phyloP scores from a whole-genome alignment of 768 basidiomycete genomes.

The Sporobolomyces roseus region DNA sequence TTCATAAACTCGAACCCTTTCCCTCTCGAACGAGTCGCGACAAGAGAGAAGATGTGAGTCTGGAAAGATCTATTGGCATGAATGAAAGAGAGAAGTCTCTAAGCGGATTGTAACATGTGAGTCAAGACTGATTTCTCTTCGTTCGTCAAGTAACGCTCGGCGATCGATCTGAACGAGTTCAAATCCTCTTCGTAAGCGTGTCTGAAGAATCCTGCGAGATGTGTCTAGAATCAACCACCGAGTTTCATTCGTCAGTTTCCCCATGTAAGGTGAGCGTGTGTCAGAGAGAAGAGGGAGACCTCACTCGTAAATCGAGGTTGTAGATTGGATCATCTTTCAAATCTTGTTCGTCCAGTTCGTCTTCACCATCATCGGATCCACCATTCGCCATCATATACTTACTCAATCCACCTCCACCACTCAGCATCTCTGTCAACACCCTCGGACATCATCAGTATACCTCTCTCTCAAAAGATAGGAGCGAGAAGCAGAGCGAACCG shows the following conservation, averaged over 20 bases:
- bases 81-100: no score
- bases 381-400: constrained; percentile 68
- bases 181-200: constrained; percentile 47
- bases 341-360: constrained; percentile 76
- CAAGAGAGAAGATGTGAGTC: no score
- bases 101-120: constrained; percentile 5
- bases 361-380: constrained; percentile 50
- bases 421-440: constrained; percentile 61
- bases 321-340: constrained; percentile 79
- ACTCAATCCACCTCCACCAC: constrained; percentile 65
- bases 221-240: constrained; percentile 46
- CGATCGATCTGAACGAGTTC: constrained; percentile 40
- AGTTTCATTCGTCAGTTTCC: no score
- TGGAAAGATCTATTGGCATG: no score
- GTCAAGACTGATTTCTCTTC: constrained; percentile 38
- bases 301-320: constrained; percentile 72
- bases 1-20: background rate
- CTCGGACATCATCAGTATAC: no score
- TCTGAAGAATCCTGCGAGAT: constrained; percentile 47
- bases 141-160: constrained; percentile 32
- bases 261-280: no score
- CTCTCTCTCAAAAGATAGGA: background rate
- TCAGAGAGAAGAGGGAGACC: background rate
- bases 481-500: constrained; percentile 43
- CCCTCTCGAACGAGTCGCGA: background rate